These are phyloP conservation scores for Nelumbo lutea DNA, from an alignment of 164 flowering plant species.

Conservation along the genomic window DNA sequence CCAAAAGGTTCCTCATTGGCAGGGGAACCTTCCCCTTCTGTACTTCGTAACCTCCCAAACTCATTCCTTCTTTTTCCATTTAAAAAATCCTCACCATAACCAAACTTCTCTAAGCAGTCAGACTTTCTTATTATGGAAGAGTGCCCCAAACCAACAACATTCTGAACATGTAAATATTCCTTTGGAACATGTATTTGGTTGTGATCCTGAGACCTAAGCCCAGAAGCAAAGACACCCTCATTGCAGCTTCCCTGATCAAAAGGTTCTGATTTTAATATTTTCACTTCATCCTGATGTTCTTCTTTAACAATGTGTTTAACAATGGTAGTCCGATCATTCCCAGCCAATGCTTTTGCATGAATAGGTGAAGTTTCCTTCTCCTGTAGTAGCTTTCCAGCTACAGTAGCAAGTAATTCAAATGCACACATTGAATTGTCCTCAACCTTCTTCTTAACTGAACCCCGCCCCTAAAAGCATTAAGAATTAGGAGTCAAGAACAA, in stretches of 20 bases:
- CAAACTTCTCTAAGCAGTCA: slow-evolving; percentile 33
- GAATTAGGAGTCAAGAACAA: background rate
- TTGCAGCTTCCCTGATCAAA: slow-evolving; percentile 39
- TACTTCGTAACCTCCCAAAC: slow-evolving; percentile 21
- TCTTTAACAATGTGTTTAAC: slow-evolving; percentile 21
- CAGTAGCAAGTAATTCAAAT: slow-evolving; percentile 87
- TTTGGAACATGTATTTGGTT: slow-evolving; percentile 12
- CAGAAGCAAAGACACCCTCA: slow-evolving; percentile 25
- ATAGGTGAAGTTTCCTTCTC: slow-evolving; percentile 42
- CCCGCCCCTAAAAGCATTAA: slow-evolving; percentile 34
- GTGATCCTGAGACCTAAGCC: slow-evolving; percentile 26
- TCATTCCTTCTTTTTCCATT: slow-evolving; percentile 30
- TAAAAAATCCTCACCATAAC: slow-evolving; percentile 27
- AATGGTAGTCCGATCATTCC: slow-evolving; percentile 19
- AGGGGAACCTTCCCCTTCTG: slow-evolving; percentile 25
- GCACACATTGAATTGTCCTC: slow-evolving; percentile 56
- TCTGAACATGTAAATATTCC: slow-evolving; percentile 23
- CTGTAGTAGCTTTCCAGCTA: slow-evolving; percentile 74
- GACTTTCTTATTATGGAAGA: slow-evolving; percentile 36
- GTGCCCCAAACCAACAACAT: slow-evolving; percentile 23
- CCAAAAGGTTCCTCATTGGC: slow-evolving; percentile 20
- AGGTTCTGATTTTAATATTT: slow-evolving; percentile 36
- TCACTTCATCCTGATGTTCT: slow-evolving; percentile 30
- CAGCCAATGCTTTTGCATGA: slow-evolving; percentile 26
- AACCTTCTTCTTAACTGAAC: slow-evolving; percentile 34